Percentiles rank a stretch among this genome's conserved stretches.
Conservation (phyloP, 75 land plant genomes). For the Ceratopteris richardii region DNA sequence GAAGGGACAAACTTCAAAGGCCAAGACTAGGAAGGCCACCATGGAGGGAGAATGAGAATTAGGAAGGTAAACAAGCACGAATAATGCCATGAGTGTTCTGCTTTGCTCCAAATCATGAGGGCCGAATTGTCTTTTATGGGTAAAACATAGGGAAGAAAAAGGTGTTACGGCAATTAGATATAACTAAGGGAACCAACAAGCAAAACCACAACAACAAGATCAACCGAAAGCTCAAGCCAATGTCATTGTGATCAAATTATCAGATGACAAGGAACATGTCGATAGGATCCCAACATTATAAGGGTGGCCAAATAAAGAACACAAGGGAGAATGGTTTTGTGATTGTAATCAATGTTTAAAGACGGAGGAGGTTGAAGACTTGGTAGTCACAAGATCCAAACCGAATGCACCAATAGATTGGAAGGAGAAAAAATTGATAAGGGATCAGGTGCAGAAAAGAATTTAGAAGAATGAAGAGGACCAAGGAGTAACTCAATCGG, state of each 20-base stretch:
- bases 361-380: not conserved
- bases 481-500: too few relatives aligned
- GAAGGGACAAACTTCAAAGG: not conserved
- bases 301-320: not conserved
- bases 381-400: not conserved
- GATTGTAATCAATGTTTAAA: not conserved
- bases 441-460: not conserved
- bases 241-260: not conserved
- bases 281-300: not conserved
- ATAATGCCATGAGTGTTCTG: not conserved
- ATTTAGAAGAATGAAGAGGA: not conserved
- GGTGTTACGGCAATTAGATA: not conserved
- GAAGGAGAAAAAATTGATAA: not conserved
- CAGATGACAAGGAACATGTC: not conserved
- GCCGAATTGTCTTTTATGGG: not conserved
- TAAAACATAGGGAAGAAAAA: not conserved
- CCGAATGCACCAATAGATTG: not conserved
- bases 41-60: not conserved
- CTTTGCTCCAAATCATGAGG: not conserved
- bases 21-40: not conserved
- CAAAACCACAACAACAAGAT: slow-evolving; percentile 1
- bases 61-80: not conserved
- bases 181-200: not conserved
- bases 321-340: not conserved
- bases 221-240: not conserved